A percentile compares a stretch with the other conserved stretches of the same genome.
Conservation (phyloP, 2,329 filamentous ascomycete genomes). For the Cryphonectria parasitica region DNA sequence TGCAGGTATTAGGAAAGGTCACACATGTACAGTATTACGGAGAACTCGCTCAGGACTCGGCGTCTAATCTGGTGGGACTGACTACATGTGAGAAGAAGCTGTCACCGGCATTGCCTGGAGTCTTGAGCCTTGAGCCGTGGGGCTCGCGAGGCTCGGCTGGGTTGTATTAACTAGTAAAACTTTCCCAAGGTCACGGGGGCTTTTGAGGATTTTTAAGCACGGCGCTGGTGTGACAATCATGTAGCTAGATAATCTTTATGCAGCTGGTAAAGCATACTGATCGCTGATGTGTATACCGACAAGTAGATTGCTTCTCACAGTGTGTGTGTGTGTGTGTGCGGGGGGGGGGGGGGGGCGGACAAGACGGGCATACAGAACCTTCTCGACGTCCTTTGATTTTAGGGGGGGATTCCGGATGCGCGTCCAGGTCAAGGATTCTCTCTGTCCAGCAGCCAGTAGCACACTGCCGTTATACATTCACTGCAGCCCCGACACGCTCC, state of each 20-base stretch:
- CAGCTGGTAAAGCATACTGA: slow-evolving; percentile 10
- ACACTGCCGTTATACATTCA: slow-evolving; percentile 33
- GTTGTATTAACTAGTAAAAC: not conserved
- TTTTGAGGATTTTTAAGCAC: slow-evolving; percentile 11
- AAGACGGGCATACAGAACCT: not conserved
- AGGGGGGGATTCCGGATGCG: not conserved
- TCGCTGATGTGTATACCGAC: slow-evolving; percentile 5
- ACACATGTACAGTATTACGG: slow-evolving; percentile 6
- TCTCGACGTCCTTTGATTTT: not conserved
- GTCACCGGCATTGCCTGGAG: not conserved
- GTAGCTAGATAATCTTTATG: slow-evolving; percentile 10
- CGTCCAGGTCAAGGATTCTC: not conserved
- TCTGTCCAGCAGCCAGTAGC: not conserved
- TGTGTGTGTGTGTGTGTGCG: not conserved
- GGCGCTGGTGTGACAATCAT: slow-evolving; percentile 10
- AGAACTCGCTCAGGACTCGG: slow-evolving; percentile 11
- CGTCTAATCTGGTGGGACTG: slow-evolving; percentile 1
- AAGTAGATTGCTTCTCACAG: not conserved
- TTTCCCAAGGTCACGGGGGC: not conserved
- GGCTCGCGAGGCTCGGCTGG: not conserved
- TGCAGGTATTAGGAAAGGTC: slow-evolving; percentile 22
- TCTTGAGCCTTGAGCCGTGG: not conserved
- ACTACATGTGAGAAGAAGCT: not conserved
- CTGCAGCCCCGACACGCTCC: slow-evolving; percentile 66
- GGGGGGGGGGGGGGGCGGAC: no score